Base-by-base conservation (phyloP, 768 basidiomycete species). In the Suillus alpinus region DNA sequence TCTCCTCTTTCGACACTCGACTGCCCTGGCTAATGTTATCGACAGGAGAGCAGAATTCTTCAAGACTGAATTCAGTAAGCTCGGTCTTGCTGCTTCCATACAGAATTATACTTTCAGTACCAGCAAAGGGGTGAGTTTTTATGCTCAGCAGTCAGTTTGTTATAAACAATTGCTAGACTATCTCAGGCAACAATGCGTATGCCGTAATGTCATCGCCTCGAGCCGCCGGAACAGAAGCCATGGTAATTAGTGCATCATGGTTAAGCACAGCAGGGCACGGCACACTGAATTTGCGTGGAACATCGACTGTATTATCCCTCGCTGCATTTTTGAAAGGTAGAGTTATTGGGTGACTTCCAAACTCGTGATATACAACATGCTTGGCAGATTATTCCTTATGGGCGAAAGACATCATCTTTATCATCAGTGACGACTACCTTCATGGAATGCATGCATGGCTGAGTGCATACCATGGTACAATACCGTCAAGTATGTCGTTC, bases 401-500 rank as follows among this genome's bases (percentile, higher is more conserved):
- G 96, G 91, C 95, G 0, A 96, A 95, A 71, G 95, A 98, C 67
- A 80, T 99, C 59, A 75, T 98, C 18, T 89, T 98, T 62, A 85
- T 99, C 31, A 79, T 98, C 62, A 89, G 90, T 49, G 96, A 98
- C 63, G 92, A 87, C 1, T 86, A 95, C 71, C 73, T 94, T 39
- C 91, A 95, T 57, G 97, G 97, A 2, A 89, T 94, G 80, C 92
- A 97, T 63, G 95, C 93, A 3, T 99, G 94, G 89, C 77, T 98
- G 39, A 86, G 81, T 50, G 81, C 87, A 3, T 98, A 98, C 69
- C 93, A 98, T 71, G 86, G 84, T 18, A 75, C 79, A 36, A 68
- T 77, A 26, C 89, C 88, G 67, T 77, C 82, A 41, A 91, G 94
- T 94, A 68, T 50, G 80, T 16, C 31, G n/a, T n/a, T 14, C 18